These are phyloP conservation scores for Fomitopsis betulina DNA, from an alignment of 1,284 basidiomycete species.

Conservation along the genomic window DNA sequence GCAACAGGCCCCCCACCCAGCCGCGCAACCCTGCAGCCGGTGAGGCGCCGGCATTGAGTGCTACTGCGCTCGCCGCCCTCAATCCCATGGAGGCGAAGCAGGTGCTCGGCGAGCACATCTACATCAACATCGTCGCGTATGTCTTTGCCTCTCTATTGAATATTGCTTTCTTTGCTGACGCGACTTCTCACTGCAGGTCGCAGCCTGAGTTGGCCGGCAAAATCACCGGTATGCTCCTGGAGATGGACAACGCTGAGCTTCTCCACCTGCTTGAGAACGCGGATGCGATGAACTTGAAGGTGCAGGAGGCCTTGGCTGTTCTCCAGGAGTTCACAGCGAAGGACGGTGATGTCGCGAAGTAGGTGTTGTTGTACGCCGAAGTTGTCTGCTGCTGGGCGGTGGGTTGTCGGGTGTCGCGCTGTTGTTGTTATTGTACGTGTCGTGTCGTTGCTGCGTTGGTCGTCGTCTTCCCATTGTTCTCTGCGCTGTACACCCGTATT, in stretches of 20 bases:
- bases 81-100: constrained; percentile 93
- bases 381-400: constrained; percentile 16
- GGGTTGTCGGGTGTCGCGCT: constrained; percentile 2
- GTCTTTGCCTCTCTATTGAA: constrained; percentile 28
- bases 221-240: constrained; percentile 96
- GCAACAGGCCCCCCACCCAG: constrained; percentile 12
- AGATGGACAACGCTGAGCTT: constrained; percentile 95
- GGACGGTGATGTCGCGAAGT: constrained; percentile 29
- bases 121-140: constrained; percentile 81
- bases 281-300: constrained; percentile 83
- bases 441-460: constrained; percentile 15
- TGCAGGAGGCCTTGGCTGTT: constrained; percentile 82
- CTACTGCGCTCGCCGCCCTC: constrained; percentile 64
- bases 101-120: constrained; percentile 91
- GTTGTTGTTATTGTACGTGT: constrained; percentile 9
- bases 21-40: constrained; percentile 32
- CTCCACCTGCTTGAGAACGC: constrained; percentile 79
- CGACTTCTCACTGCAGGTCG: constrained; percentile 33
- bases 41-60: constrained; percentile 32
- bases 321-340: constrained; percentile 74
- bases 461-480: constrained; percentile 21
- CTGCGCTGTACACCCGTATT: constrained; percentile 23
- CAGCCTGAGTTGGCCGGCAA: constrained; percentile 92
- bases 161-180: background rate
- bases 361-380: constrained; percentile 10